A percentile compares a stretch with the other conserved stretches of the same genome.
These are phyloP conservation scores for Quercus lobata DNA, from an alignment of 331 rosid species.

Conservation along the genomic window DNA sequence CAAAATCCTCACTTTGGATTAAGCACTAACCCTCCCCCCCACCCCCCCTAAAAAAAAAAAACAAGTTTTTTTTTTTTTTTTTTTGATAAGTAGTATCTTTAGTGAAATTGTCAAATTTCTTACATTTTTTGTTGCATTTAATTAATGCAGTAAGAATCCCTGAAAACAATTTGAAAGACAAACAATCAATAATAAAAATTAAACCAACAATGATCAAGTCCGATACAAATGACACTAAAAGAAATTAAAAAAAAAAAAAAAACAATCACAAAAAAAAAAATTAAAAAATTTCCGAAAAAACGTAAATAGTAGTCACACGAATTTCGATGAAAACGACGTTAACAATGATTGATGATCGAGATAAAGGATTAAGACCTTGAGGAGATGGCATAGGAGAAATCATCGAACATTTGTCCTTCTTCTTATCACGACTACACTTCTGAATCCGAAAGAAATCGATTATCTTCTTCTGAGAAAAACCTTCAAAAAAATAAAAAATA, in stretches of 20 bases:
- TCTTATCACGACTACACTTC: conserved; percentile 19
- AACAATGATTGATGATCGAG: neutral
- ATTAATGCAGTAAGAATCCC: neutral
- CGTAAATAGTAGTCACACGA: neutral
- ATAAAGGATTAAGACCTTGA: conserved; percentile 39
- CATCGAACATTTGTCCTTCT: neutral
- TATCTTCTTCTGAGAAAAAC: conserved; percentile 66
- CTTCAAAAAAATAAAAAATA: conserved; percentile 18
- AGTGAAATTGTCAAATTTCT: too few relatives aligned
- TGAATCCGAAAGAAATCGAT: conserved; percentile 69
- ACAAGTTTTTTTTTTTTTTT: too few relatives aligned
- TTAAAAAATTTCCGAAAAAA: neutral
- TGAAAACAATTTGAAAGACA: conserved; percentile 8
- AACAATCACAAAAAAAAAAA: too few relatives aligned
- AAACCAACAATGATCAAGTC: neutral
- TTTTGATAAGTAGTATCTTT: too few relatives aligned
- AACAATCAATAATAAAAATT: conserved; percentile 4
- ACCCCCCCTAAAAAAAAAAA: too few relatives aligned
- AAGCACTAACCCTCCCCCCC: neutral
- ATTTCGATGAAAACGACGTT: neutral
- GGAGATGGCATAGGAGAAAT: conserved; percentile 8
- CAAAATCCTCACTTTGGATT: neutral
- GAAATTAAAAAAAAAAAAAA: neutral
- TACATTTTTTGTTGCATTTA: neutral
- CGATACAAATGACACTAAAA: neutral